These are phyloP conservation scores for Phoma sp. DNA, from an alignment of 2,329 filamentous ascomycete species.

Conservation along the genomic window DNA sequence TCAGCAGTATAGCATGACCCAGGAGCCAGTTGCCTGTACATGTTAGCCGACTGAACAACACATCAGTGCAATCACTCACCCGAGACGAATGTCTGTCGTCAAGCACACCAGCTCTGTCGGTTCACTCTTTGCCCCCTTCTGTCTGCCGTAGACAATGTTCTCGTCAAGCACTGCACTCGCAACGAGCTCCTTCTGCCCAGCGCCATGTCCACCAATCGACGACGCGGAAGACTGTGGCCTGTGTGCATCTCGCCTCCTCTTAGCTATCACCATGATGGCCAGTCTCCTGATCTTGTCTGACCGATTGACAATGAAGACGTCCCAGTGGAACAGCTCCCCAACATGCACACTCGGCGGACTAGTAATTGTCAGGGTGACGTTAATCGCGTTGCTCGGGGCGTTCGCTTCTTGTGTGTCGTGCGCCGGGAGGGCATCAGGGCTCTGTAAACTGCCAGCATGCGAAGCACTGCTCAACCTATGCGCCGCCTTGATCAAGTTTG, in stretches of 20 bases:
- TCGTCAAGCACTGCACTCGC: constrained; percentile 76
- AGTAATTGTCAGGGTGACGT: constrained; percentile 77
- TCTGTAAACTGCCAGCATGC: constrained; percentile 28
- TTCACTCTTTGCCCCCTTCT: constrained; percentile 70
- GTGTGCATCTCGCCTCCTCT: constrained; percentile 61
- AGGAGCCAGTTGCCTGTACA: constrained; percentile 68
- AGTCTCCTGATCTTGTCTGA: constrained; percentile 70
- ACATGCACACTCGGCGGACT: constrained; percentile 67
- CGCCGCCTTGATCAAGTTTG: constrained; percentile 48
- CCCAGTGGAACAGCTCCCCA: constrained; percentile 75
- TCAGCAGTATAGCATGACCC: constrained; percentile 77
- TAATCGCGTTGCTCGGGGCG: constrained; percentile 59
- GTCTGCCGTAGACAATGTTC: constrained; percentile 74
- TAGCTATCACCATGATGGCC: constrained; percentile 72
- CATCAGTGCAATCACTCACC: too few relatives aligned
- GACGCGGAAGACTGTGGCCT: constrained; percentile 56
- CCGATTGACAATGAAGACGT: constrained; percentile 78
- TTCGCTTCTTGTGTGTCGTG: constrained; percentile 26
- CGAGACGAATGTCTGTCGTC: constrained; percentile 76
- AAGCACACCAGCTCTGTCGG: constrained; percentile 75
- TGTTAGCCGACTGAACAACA: constrained; percentile 17
- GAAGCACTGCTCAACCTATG: constrained; percentile 40
- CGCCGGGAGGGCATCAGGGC: constrained; percentile 39
- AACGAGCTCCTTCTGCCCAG: constrained; percentile 48
- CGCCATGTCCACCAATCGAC: constrained; percentile 44